Conservation (phyloP, 176 grass and related monocot species). For the Avena insularis region DNA sequence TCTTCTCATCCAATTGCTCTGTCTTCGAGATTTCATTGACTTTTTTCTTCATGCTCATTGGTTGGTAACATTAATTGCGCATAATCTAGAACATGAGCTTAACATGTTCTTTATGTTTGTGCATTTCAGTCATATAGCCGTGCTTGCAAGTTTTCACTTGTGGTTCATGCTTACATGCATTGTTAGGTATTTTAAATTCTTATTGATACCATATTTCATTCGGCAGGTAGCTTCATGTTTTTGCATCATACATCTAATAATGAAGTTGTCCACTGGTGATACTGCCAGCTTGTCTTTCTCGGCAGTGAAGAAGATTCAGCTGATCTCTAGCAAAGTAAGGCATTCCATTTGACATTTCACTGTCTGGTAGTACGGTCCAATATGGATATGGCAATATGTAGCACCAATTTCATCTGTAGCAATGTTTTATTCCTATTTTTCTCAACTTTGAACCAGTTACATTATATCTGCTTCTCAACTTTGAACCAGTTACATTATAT, state of each 20-base stretch:
- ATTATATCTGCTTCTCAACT: neutral
- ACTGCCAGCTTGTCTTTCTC: constrained; percentile 75
- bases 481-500: neutral
- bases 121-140: neutral
- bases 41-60: neutral
- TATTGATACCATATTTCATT: constrained; percentile 28
- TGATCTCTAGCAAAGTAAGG: constrained; percentile 62
- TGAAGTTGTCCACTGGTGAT: constrained; percentile 63
- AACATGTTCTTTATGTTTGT: neutral
- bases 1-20: constrained; percentile 22
- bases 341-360: neutral
- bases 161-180: neutral
- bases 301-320: constrained; percentile 63
- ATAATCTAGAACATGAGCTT: neutral
- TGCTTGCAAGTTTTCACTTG: neutral
- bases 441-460: neutral
- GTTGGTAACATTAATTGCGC: neutral
- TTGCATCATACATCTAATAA: constrained; percentile 74
- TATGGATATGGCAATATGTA: neutral
- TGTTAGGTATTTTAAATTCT: neutral
- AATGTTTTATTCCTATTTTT: neutral
- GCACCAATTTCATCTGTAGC: neutral
- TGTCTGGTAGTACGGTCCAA: no score
- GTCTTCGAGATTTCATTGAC: neutral
- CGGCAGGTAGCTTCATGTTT: constrained; percentile 68